Base-by-base conservation (phyloP, 371 early-diverging fungal species). In the Mortierella polycephala region DNA sequence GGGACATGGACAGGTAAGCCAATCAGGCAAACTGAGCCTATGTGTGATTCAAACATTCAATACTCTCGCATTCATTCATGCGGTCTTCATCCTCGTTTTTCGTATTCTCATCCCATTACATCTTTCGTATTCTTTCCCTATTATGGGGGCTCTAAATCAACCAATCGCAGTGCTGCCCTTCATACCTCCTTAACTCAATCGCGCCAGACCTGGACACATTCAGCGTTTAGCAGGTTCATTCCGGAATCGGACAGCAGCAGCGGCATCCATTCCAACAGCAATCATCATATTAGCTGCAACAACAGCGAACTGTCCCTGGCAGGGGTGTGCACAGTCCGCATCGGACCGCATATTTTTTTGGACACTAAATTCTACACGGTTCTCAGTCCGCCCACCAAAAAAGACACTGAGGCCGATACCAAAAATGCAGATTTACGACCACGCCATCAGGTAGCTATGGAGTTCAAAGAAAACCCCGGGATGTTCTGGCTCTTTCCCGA, bases 391-490 rank as follows among this genome's bases (percentile, higher is more conserved):
- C 44, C 47, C 44, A 18, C 55, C 51, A 37, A 10, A 46, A 40
- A 52, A 30, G 11, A 37, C 57, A 62, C 37, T 20, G 13, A 20
- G 30, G 46, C 54, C 6, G 14, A 40, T 21, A 50, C 45, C 12
- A 21, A 40, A 42, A 52, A 49, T 5, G 11, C 42, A 39, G 12
- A 18, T 23, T 30, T 9, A 37, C 16, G 39, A 46, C 57, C 45
- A 13, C 61, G 44, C 40, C 67, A 67, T 53, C 67, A 60, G 21
- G 70, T 70, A 20, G 75, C 41, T n/a, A 57, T 75, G 58, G 75
- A 75, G 58, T 75, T 75, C 52, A 75, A 75, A 30, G 75, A 75
- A 51, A 75, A 75, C 67, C 60, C 63, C n/a, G 67, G 67, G 10
- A 45, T 30, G 16, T 37, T 46, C n/a, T 75, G 75, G 75, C 63